phyloP scores from a whole-genome alignment of 495 filamentous ascomycete genomes.

The Aeminium ludgeri region DNA sequence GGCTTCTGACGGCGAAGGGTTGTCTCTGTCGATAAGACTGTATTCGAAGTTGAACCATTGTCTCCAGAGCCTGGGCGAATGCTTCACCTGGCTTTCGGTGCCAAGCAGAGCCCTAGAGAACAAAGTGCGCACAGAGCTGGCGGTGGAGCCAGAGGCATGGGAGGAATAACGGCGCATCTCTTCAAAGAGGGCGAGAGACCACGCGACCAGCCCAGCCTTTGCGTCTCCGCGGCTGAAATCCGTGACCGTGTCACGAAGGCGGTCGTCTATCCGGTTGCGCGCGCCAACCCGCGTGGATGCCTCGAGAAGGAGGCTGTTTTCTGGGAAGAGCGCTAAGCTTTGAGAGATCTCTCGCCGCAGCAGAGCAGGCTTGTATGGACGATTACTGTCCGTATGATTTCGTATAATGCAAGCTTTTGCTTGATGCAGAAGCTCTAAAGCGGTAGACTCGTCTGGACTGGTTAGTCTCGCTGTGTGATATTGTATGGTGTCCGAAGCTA shows the following conservation, averaged over 20 bases:
- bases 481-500: not conserved
- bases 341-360: slow-evolving; percentile 42
- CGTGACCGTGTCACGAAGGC: slow-evolving; percentile 44
- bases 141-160: slow-evolving; percentile 11
- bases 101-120: slow-evolving; percentile 16
- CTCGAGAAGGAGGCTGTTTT: slow-evolving; percentile 61
- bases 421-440: slow-evolving; percentile 24
- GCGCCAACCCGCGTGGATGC: slow-evolving; percentile 34
- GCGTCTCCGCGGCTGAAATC: slow-evolving; percentile 24
- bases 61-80: slow-evolving; percentile 18
- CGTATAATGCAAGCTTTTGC: slow-evolving; percentile 41
- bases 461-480: not conserved
- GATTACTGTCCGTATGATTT: slow-evolving; percentile 34
- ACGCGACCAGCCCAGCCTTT: slow-evolving; percentile 28
- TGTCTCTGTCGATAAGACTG: not conserved
- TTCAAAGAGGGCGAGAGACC: slow-evolving; percentile 49
- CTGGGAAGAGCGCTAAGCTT: slow-evolving; percentile 47
- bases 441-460: slow-evolving; percentile 1
- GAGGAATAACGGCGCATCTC: slow-evolving; percentile 27
- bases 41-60: slow-evolving; percentile 19
- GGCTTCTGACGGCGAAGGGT: not conserved
- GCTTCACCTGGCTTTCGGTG: slow-evolving; percentile 12
- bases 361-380: slow-evolving; percentile 42
- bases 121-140: slow-evolving; percentile 17
- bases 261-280: slow-evolving; percentile 42